Evolutionary conservation across 495 filamentous ascomycete species (phyloP), one percentile per base, ranked within the genome.

Genomic region (Talaromyces stipitatus): DNA sequence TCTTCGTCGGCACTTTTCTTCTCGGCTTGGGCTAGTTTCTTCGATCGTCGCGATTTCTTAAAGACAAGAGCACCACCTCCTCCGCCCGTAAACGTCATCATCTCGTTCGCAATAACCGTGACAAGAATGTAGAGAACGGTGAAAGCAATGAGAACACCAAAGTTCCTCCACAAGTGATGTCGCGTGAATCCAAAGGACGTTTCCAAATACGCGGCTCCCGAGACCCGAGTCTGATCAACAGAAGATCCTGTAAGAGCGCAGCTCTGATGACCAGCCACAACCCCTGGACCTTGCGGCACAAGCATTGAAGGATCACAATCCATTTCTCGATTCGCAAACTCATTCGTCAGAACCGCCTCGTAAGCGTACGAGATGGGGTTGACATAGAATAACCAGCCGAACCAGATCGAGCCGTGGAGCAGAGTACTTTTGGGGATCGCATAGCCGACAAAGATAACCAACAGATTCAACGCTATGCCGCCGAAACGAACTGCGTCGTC

Each of bases 371-470:
- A 74, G 28, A 92, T 67, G 0, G 90, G 90, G 60, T 92, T 88
- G 64, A 95, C 73, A 59, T 82, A 87, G 55, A 79, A 79, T 2
- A 94, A 68, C 90, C 90, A 95, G 26, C 80, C 77, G 61, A 92
- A 89, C 91, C 91, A 96, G 38, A 89, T 84, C 36, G 80, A 75
- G 0, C 81, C 76, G 54, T 81, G 66, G 6, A 78, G 62, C 74
- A 95, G 84, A 26, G 78, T 71, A 11, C 73, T 74, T 9, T 83
- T 84, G 1, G 88, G 86, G 59, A 95, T 87, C 7, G 89, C 76
- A 71, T 87, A 96, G 51, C 91, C 90, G 16, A 87, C 89, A 62
- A 88, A 96, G 16, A 95, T 78, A 59, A 95, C 68, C 51, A 77
- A 59, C 22, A 90, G 66, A 61, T 88, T 89, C 30, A 91, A 64